Percentiles rank a stretch among this genome's conserved stretches.
Evolutionary conservation across 495 filamentous ascomycete genomes (phyloP).

Genomic region (Pyrenula massariospora): DNA sequence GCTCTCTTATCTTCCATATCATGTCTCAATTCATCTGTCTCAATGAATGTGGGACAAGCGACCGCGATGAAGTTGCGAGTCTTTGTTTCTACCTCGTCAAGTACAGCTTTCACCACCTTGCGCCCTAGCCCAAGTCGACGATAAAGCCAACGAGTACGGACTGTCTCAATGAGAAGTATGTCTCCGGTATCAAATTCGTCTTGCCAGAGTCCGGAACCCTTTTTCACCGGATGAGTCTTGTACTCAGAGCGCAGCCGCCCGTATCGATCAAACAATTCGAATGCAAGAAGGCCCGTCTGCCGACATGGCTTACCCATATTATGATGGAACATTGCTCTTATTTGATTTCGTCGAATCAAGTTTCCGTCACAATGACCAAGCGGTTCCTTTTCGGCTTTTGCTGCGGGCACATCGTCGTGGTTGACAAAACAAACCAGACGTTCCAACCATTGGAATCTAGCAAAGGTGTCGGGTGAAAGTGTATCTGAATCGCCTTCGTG

Average conservation of each 20-base stretch:
- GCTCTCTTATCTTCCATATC: not conserved
- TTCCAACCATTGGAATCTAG: conserved; percentile 3
- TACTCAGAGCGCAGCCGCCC: conserved; percentile 12
- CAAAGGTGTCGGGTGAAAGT: conserved; percentile 1
- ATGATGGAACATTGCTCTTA: conserved; percentile 2
- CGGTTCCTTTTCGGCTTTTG: not conserved
- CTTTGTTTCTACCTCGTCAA: not conserved
- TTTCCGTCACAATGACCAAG: conserved; percentile 4
- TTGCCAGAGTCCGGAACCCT: conserved; percentile 14
- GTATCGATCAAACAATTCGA: conserved; percentile 15
- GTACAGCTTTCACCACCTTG: conserved; percentile 2
- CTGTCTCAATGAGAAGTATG: conserved; percentile 10
- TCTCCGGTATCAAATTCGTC: conserved; percentile 12
- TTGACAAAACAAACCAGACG: not conserved
- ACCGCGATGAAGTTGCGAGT: conserved; percentile 1
- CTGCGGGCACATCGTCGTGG: not conserved
- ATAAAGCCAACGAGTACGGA: conserved; percentile 4
- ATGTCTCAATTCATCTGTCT: not conserved
- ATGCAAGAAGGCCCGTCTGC: not conserved
- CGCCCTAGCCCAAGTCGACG: conserved; percentile 2
- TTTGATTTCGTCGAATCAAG: conserved; percentile 2
- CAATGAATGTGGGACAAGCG: conserved; percentile 1
- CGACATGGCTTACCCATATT: conserved; percentile 1
- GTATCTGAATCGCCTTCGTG: not conserved
- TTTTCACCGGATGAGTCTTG: conserved; percentile 7